phyloP scores from a whole-genome alignment of 768 basidiomycete genomes.

The Leccinum broughii region DNA sequence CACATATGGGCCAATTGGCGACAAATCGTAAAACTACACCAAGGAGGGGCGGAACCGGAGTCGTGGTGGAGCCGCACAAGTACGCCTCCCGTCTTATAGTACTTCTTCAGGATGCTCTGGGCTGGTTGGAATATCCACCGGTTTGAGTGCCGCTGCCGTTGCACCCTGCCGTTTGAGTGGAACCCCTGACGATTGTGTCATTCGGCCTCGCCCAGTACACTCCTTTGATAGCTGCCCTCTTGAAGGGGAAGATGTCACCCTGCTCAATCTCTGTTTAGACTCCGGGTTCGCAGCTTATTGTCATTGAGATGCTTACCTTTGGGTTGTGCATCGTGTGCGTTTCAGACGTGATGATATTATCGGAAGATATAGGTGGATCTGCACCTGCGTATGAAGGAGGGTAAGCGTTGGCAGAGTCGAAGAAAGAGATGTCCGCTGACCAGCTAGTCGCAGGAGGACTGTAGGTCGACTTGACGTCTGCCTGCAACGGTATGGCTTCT shows the following conservation, averaged over 20 bases:
- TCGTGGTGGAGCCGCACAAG: neutral
- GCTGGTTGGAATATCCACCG: too few species aligned
- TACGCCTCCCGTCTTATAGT: neutral
- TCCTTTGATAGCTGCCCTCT: slow-evolving; percentile 9
- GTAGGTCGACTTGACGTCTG: slow-evolving; percentile 1
- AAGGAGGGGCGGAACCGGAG: neutral
- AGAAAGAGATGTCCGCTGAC: neutral
- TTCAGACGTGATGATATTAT: neutral
- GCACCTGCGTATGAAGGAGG: slow-evolving; percentile 5
- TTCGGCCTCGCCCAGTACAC: slow-evolving; percentile 12
- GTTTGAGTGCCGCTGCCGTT: too few species aligned
- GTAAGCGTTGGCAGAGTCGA: neutral
- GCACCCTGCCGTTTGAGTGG: too few species aligned
- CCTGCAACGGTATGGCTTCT: neutral
- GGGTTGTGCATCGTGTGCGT: slow-evolving; percentile 9
- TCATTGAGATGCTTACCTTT: slow-evolving; percentile 5
- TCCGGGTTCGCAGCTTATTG: too few species aligned
- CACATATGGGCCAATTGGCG: neutral
- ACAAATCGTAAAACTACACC: slow-evolving; percentile 11
- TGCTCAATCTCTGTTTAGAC: slow-evolving; percentile 8
- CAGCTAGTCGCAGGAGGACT: neutral
- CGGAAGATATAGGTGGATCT: neutral
- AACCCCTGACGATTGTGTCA: too few species aligned
- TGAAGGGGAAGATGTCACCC: neutral
- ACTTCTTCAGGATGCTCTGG: too few species aligned